Conservation (phyloP, 73 alveolate species). For the Tetrahymena malaccensis region DNA sequence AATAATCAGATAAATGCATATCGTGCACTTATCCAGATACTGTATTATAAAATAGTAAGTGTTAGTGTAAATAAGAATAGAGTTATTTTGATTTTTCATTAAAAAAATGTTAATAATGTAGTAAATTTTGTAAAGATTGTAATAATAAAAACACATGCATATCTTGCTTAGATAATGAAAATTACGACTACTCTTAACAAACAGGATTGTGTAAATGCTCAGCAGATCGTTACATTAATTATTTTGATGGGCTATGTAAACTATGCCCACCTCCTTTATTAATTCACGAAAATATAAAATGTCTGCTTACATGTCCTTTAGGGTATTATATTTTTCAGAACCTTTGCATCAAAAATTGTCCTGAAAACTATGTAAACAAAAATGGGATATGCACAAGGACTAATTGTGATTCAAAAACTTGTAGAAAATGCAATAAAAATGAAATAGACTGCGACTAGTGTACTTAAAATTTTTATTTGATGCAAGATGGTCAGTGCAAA, state of each 20-base stretch:
- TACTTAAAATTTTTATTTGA: background rate
- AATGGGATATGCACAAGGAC: background rate
- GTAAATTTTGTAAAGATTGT: background rate
- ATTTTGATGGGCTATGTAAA: background rate
- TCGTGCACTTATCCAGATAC: background rate
- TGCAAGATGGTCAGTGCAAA: background rate
- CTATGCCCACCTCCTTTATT: background rate
- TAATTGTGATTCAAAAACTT: background rate
- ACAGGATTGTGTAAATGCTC: background rate
- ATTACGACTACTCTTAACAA: background rate
- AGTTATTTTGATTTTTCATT: background rate
- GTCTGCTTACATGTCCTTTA: background rate
- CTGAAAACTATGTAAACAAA: background rate
- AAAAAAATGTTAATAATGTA: background rate
- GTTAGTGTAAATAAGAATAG: background rate
- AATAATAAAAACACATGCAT: background rate
- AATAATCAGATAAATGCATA: background rate
- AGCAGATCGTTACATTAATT: background rate
- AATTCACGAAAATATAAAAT: background rate
- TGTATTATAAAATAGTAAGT: background rate
- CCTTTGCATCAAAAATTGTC: background rate
- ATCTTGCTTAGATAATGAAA: background rate
- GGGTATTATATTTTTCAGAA: background rate
- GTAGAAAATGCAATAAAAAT: background rate
- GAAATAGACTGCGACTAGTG: background rate